These are phyloP conservation scores for Pilasporangium apinafurcum DNA, from an alignment of 352 stramenopile genomes.

Conservation along the genomic window DNA sequence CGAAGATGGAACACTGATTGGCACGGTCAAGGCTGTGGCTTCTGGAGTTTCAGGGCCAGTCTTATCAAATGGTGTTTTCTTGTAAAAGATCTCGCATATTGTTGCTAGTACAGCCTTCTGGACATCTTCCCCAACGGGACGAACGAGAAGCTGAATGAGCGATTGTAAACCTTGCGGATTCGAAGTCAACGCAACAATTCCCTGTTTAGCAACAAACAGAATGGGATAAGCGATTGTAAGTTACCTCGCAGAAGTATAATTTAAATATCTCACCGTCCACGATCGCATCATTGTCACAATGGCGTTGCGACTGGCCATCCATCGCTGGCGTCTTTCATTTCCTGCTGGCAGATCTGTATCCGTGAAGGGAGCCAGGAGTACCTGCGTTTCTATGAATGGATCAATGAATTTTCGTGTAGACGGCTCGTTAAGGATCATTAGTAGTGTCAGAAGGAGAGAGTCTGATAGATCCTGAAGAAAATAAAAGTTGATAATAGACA, in stretches of 20 bases:
- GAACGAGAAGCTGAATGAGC: slow-evolving; percentile 79
- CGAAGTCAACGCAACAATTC: slow-evolving; percentile 80
- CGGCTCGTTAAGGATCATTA: slow-evolving; percentile 82
- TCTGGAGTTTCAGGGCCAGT: slow-evolving; percentile 20
- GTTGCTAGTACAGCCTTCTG: slow-evolving; percentile 84
- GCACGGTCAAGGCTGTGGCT: slow-evolving; percentile 38
- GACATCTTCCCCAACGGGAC: slow-evolving; percentile 85
- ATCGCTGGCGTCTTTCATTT: slow-evolving; percentile 79
- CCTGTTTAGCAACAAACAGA: slow-evolving; percentile 13
- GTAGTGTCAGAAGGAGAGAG: slow-evolving; percentile 77
- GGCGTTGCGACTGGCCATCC: slow-evolving; percentile 86
- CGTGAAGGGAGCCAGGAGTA: slow-evolving; percentile 83
- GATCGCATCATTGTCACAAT: slow-evolving; percentile 89
- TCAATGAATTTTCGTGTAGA: slow-evolving; percentile 82
- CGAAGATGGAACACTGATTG: slow-evolving; percentile 61
- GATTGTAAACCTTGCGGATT: slow-evolving; percentile 85
- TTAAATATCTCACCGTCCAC: slow-evolving; percentile 51
- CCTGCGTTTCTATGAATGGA: slow-evolving; percentile 84
- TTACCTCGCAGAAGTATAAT: neutral
- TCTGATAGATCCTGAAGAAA: slow-evolving; percentile 81
- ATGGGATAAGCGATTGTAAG: neutral
- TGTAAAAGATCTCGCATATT: slow-evolving; percentile 89
- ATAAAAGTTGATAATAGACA: too few relatives aligned
- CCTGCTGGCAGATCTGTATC: slow-evolving; percentile 81
- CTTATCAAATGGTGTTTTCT: slow-evolving; percentile 80